phyloP scores from a whole-genome alignment of 1,284 basidiomycete species.

The Moesziomyces parantarcticus region DNA sequence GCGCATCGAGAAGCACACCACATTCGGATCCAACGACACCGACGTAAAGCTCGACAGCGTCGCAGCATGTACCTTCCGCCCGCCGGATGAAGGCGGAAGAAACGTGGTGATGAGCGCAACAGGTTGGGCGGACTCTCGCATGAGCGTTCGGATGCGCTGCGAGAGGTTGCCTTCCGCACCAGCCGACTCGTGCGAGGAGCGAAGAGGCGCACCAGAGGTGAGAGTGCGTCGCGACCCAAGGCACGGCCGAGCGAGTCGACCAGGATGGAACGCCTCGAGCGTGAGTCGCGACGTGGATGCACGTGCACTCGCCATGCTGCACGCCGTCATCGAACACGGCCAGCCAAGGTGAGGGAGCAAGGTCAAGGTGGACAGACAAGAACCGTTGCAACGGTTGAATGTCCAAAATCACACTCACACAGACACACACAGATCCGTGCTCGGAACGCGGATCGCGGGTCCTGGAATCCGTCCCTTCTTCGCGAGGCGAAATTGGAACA shows the following conservation, averaged over 20 bases:
- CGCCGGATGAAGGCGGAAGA: conserved; percentile 5
- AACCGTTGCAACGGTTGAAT: too few species aligned
- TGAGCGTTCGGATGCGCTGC: conserved; percentile 28
- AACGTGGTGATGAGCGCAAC: conserved; percentile 38
- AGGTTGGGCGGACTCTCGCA: conserved; percentile 40
- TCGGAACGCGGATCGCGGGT: conserved; percentile 5
- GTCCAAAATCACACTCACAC: too few species aligned
- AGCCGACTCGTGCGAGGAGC: not conserved
- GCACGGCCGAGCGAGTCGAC: not conserved
- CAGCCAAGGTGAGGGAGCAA: not conserved
- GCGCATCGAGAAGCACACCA: conserved; percentile 36
- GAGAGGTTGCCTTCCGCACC: conserved; percentile 1
- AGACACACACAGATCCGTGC: too few species aligned
- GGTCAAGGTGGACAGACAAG: not conserved
- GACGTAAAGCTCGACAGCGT: conserved; percentile 42
- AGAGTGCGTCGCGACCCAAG: not conserved
- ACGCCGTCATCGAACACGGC: not conserved
- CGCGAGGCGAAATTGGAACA: not conserved
- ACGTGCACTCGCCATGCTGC: conserved; percentile 5
- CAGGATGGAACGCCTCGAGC: conserved; percentile 10
- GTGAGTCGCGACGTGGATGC: conserved; percentile 29
- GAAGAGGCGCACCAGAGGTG: not conserved
- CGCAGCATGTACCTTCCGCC: conserved; percentile 23
- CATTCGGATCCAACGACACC: conserved; percentile 29
- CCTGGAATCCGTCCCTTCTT: too few species aligned